These are phyloP conservation scores for Pistacia atlantica DNA, from an alignment of 345 rosid genomes.

Conservation along the genomic window DNA sequence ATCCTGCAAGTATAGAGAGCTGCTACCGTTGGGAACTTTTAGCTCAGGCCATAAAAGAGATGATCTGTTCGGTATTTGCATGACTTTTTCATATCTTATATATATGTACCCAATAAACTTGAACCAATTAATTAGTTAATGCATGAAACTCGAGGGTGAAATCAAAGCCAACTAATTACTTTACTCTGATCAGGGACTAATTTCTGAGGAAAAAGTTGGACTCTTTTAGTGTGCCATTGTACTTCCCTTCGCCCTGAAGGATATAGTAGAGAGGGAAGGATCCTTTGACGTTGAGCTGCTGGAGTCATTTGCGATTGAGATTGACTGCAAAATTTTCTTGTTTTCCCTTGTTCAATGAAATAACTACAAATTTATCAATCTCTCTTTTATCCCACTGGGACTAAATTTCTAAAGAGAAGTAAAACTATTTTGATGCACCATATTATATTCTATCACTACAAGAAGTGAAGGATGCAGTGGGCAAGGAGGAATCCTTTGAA, in stretches of 20 bases:
- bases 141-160: no score
- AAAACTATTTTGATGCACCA: slow-evolving; percentile 27
- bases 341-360: slow-evolving; percentile 12
- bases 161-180: neutral
- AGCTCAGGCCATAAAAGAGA: slow-evolving; percentile 10
- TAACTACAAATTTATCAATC: neutral
- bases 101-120: no score
- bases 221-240: slow-evolving; percentile 21
- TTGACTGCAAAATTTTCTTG: neutral
- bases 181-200: slow-evolving; percentile 9
- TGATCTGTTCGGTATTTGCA: slow-evolving; percentile 20
- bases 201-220: slow-evolving; percentile 24
- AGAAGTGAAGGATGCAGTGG: slow-evolving; percentile 16
- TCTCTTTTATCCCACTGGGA: neutral
- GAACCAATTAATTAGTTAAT: no score
- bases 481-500: slow-evolving; percentile 11
- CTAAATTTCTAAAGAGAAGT: slow-evolving; percentile 21
- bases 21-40: slow-evolving; percentile 12
- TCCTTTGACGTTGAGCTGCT: neutral
- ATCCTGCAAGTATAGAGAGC: slow-evolving; percentile 5
- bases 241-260: slow-evolving; percentile 14
- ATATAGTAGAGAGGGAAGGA: neutral
- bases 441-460: slow-evolving; percentile 13
- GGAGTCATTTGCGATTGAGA: no score
- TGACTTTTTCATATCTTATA: no score